These are phyloP conservation scores for Holtermannia corniformis DNA, from an alignment of 768 basidiomycete species.

Conservation along the genomic window DNA sequence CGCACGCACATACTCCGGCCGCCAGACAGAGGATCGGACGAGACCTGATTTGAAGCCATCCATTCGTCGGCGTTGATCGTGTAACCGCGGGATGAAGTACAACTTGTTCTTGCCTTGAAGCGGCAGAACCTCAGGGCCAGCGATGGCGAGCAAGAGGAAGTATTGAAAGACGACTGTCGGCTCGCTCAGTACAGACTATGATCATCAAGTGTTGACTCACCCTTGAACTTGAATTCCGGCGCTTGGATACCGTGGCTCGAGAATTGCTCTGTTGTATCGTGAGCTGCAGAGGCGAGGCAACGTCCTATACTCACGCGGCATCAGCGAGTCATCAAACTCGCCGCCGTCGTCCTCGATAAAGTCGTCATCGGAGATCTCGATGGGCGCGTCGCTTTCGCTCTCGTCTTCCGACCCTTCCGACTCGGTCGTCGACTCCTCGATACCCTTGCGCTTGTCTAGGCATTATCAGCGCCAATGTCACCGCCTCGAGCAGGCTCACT, in stretches of 20 bases:
- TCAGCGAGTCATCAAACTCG: conserved; percentile 21
- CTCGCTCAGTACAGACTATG: conserved; percentile 65
- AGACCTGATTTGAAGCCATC: conserved; percentile 61
- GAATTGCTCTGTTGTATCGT: conserved; percentile 12
- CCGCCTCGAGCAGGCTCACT: conserved; percentile 10
- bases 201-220: conserved; percentile 51
- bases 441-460: not conserved
- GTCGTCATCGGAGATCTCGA: conserved; percentile 17
- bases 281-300: conserved; percentile 9
- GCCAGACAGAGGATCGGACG: conserved; percentile 79
- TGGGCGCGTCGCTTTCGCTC: conserved; percentile 2
- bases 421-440: conserved; percentile 3
- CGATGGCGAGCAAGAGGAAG: conserved; percentile 68
- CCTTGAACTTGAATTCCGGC: conserved; percentile 64
- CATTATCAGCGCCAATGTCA: not conserved
- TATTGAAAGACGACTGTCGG: conserved; percentile 84
- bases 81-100: conserved; percentile 29
- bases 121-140: conserved; percentile 25
- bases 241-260: conserved; percentile 45
- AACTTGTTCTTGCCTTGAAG: conserved; percentile 13
- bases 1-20: conserved; percentile 54
- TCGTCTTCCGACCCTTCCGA: conserved; percentile 13
- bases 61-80: conserved; percentile 45
- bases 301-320: conserved; percentile 39
- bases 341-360: conserved; percentile 44